Conservation (phyloP, 805 yeast genomes). For the Sugiyamaella smithiae region DNA sequence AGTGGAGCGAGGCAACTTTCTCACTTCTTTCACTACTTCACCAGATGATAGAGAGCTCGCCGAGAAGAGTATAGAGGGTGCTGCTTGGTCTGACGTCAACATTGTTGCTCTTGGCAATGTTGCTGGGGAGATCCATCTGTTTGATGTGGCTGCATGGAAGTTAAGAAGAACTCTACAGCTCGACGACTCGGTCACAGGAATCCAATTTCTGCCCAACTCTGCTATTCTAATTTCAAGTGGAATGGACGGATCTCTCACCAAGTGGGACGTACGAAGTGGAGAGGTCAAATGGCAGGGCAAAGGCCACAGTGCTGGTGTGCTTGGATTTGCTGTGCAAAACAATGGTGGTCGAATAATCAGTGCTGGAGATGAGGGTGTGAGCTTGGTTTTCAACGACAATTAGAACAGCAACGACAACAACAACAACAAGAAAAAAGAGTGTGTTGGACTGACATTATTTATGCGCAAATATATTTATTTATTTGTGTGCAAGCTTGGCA, state of each 20-base stretch:
- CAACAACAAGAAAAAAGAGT: no score
- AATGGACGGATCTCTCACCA: constrained; percentile 81
- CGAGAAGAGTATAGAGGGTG: constrained; percentile 67
- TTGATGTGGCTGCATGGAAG: constrained; percentile 84
- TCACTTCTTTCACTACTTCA: constrained; percentile 58
- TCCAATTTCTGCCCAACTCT: constrained; percentile 54
- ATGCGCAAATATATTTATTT: not conserved
- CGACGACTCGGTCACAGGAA: constrained; percentile 82
- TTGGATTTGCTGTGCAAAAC: constrained; percentile 73
- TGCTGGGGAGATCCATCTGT: constrained; percentile 78
- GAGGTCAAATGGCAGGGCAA: constrained; percentile 70
- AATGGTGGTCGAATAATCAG: constrained; percentile 71
- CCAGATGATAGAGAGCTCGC: constrained; percentile 45
- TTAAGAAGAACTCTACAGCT: constrained; percentile 66
- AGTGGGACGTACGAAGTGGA: constrained; percentile 89
- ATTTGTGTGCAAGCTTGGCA: not conserved
- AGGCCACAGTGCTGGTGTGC: constrained; percentile 93
- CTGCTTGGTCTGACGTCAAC: constrained; percentile 71
- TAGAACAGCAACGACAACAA: not conserved
- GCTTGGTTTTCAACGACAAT: constrained; percentile 56
- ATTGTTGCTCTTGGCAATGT: constrained; percentile 86
- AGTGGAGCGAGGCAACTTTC: constrained; percentile 65
- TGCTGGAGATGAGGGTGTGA: constrained; percentile 97
- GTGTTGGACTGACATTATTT: no score
- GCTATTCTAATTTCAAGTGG: constrained; percentile 60